Percentiles rank a stretch among this genome's conserved stretches.
These are phyloP conservation scores for Phanerodontia chrysosporium DNA, from an alignment of 768 basidiomycete species.

Conservation along the genomic window DNA sequence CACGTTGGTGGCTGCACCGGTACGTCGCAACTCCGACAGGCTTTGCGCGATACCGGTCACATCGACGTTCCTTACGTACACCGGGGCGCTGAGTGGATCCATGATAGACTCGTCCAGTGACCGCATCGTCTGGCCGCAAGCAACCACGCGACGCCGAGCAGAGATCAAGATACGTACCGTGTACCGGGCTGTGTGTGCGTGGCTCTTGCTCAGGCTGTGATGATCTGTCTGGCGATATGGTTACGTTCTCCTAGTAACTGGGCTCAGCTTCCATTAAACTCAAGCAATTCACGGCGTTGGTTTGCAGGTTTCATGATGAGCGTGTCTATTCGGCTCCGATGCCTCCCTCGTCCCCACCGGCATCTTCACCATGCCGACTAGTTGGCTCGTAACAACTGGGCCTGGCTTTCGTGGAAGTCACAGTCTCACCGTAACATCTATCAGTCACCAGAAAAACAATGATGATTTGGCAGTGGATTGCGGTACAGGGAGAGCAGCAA, in stretches of 20 bases:
- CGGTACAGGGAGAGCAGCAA: background rate
- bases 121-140: background rate
- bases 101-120: background rate
- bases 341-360: no score
- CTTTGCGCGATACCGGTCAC: background rate
- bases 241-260: background rate
- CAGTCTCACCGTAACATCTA: background rate
- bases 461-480: background rate
- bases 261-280: no score
- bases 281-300: no score
- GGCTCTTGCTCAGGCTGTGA: background rate
- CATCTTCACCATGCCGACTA: no score
- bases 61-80: no score
- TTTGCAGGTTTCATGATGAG: no score
- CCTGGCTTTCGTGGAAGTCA: no score
- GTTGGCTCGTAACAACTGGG: no score
- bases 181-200: background rate
- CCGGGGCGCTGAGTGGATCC: background rate
- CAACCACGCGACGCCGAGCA: background rate
- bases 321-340: no score
- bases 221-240: background rate
- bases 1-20: no score
- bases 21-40: background rate
- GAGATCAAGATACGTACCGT: background rate
- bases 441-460: background rate